Percentiles rank a stretch among this genome's conserved stretches.
Conservation (phyloP, 495 filamentous ascomycete species). For the Hypoxylon rickii region DNA sequence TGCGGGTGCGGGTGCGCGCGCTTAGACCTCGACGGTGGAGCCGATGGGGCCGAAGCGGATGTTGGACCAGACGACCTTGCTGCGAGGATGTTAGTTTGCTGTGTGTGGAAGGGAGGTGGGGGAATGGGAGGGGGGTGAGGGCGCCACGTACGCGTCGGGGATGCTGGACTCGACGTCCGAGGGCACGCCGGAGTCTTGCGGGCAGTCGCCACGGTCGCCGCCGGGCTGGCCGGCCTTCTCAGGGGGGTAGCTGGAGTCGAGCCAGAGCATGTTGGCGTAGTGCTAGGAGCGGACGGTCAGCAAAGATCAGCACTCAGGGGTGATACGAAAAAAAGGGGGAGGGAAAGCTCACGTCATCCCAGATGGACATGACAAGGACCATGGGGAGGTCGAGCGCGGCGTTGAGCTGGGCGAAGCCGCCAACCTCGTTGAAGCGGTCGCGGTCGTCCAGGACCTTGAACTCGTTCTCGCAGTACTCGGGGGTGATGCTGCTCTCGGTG, state of each 20-base stretch:
- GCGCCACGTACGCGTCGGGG: slow-evolving; percentile 60
- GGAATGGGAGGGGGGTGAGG: slow-evolving; percentile 33
- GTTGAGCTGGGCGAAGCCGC: slow-evolving; percentile 64
- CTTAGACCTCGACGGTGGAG: slow-evolving; percentile 58
- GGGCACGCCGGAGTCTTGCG: slow-evolving; percentile 63
- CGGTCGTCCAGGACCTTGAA: slow-evolving; percentile 65
- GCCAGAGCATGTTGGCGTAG: slow-evolving; percentile 79
- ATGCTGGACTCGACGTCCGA: slow-evolving; percentile 59
- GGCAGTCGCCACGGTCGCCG: slow-evolving; percentile 71
- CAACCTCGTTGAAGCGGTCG: slow-evolving; percentile 62
- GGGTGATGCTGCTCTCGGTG: slow-evolving; percentile 61
- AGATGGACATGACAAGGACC: slow-evolving; percentile 79
- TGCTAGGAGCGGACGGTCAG: slow-evolving; percentile 43
- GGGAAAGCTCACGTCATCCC: slow-evolving; percentile 63
- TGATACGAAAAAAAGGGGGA: neutral
- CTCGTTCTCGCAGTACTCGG: slow-evolving; percentile 63
- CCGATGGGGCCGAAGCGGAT: slow-evolving; percentile 72
- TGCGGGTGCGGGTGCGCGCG: neutral
- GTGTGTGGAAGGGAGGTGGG: neutral
- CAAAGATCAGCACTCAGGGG: neutral
- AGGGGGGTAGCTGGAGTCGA: slow-evolving; percentile 75
- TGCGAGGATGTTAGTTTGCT: slow-evolving; percentile 21
- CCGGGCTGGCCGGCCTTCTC: slow-evolving; percentile 61
- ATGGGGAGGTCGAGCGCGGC: slow-evolving; percentile 60
- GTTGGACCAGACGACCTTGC: slow-evolving; percentile 62